These are phyloP conservation scores for Spergularia bocconei DNA, from an alignment of 148 eudicot genomes.

Conservation along the genomic window DNA sequence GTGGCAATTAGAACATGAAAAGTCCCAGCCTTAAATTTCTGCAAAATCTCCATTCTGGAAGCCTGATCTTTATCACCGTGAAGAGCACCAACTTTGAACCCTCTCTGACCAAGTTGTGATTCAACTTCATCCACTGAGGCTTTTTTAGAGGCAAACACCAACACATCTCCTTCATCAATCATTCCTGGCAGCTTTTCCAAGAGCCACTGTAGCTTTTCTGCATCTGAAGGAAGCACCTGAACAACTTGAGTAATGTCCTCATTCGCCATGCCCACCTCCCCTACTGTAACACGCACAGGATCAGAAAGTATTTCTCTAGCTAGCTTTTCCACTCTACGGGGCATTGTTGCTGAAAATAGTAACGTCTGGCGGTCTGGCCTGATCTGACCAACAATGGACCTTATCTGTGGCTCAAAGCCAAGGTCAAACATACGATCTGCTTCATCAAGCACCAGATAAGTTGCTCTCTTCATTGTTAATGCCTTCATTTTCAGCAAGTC, in stretches of 20 bases:
- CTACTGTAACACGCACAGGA: conserved; percentile 89
- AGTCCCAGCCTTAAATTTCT: conserved; percentile 80
- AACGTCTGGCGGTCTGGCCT: conserved; percentile 95
- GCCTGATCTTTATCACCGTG: conserved; percentile 99
- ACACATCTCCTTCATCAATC: conserved; percentile 93
- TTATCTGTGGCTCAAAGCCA: conserved; percentile 97
- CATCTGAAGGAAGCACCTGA: conserved; percentile 78
- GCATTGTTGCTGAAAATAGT: conserved; percentile 98
- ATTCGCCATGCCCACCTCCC: conserved; percentile 95
- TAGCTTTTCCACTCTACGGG: conserved; percentile 89
- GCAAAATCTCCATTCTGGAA: conserved; percentile 87
- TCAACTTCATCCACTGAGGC: conserved; percentile 90
- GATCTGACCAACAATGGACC: conserved; percentile 96
- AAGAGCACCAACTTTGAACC: conserved; percentile 91
- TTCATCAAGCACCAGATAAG: conserved; percentile 95
- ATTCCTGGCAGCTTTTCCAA: conserved; percentile 75
- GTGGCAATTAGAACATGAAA: conserved; percentile 95
- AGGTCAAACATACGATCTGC: conserved; percentile 99
- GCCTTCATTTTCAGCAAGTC: conserved; percentile 98
- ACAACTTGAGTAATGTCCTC: conserved; percentile 96
- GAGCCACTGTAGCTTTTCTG: conserved; percentile 90
- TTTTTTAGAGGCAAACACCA: conserved; percentile 95
- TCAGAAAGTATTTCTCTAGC: conserved; percentile 93
- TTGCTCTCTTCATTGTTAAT: conserved; percentile 77
- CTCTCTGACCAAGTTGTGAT: conserved; percentile 64